These are phyloP conservation scores for Dothideomycetidae sp. DNA, from an alignment of 2,329 filamentous ascomycete species.

Conservation along the genomic window DNA sequence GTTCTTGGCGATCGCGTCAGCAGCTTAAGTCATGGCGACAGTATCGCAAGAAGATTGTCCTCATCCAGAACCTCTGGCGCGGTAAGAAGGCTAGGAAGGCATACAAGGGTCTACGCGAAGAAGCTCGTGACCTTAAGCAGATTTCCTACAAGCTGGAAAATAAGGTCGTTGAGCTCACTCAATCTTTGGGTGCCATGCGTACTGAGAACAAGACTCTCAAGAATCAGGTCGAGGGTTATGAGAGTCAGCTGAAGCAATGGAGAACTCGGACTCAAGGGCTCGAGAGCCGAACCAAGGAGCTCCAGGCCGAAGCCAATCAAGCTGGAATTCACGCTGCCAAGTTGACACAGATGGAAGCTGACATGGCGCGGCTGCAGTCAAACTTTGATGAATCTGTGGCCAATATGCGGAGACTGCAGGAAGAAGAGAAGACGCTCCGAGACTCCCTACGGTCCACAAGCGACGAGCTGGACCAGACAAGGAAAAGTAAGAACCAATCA, in stretches of 20 bases:
- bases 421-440: slow-evolving; percentile 75
- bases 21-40: slow-evolving; percentile 71
- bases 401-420: slow-evolving; percentile 87
- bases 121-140: slow-evolving; percentile 95
- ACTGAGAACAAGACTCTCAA: slow-evolving; percentile 82
- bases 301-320: slow-evolving; percentile 94
- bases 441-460: slow-evolving; percentile 69
- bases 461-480: slow-evolving; percentile 66
- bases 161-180: slow-evolving; percentile 97
- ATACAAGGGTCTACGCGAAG: slow-evolving; percentile 86
- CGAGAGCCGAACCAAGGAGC: slow-evolving; percentile 79
- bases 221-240: slow-evolving; percentile 86
- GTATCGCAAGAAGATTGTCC: slow-evolving; percentile 76
- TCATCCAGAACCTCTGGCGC: slow-evolving; percentile 88
- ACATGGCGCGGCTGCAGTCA: slow-evolving; percentile 81
- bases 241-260: slow-evolving; percentile 91
- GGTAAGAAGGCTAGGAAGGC: slow-evolving; percentile 64
- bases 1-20: slow-evolving; percentile 69
- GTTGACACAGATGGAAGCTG: slow-evolving; percentile 80
- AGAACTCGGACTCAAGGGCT: slow-evolving; percentile 81
- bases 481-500: slow-evolving; percentile 56
- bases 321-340: slow-evolving; percentile 89
- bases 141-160: slow-evolving; percentile 99
- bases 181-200: slow-evolving; percentile 83
- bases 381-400: slow-evolving; percentile 81